A percentile compares a stretch with the other conserved stretches of the same genome.
Evolutionary conservation across 148 eudicot genomes (phyloP).

Genomic region (Gaultheria prostrata): DNA sequence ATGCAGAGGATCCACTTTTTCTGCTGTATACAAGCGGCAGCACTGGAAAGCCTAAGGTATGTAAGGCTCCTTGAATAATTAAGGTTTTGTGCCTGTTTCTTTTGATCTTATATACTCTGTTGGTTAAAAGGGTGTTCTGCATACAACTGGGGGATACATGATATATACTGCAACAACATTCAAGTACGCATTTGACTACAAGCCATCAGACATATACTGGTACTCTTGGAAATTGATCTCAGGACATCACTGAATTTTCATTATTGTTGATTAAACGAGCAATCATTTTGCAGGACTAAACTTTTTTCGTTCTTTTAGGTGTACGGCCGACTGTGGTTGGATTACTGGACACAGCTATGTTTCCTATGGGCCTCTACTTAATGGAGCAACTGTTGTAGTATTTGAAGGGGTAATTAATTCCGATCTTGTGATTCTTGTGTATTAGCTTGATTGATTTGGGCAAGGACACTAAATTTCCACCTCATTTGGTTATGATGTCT

Average conservation of each 20-base stretch:
- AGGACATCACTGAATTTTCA: neutral
- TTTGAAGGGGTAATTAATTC: slow-evolving; percentile 80
- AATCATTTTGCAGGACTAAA: neutral
- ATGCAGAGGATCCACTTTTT: slow-evolving; percentile 93
- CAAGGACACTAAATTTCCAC: neutral
- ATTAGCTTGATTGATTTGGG: neutral
- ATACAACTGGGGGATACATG: slow-evolving; percentile 99
- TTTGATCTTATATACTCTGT: slow-evolving; percentile 12
- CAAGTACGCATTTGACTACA: slow-evolving; percentile 96
- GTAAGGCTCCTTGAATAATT: slow-evolving; percentile 6
- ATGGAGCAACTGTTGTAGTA: slow-evolving; percentile 82
- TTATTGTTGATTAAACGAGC: slow-evolving; percentile 3
- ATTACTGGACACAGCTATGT: slow-evolving; percentile 99
- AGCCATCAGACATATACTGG: slow-evolving; percentile 93
- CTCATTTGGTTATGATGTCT: neutral
- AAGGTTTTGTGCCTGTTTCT: slow-evolving; percentile 5
- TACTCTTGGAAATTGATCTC: slow-evolving; percentile 23
- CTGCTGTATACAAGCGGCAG: slow-evolving; percentile 98
- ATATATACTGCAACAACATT: slow-evolving; percentile 94
- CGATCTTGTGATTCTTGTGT: neutral
- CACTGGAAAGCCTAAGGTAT: slow-evolving; percentile 98
- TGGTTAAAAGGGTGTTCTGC: slow-evolving; percentile 75
- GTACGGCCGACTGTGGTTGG: slow-evolving; percentile 99
- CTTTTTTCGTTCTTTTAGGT: slow-evolving; percentile 42
- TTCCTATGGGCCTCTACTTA: slow-evolving; percentile 96